A percentile compares a stretch with the other conserved stretches of the same genome.
Evolutionary conservation across 352 stramenopile genomes (phyloP).

Genomic region (Bremia lactucae): DNA sequence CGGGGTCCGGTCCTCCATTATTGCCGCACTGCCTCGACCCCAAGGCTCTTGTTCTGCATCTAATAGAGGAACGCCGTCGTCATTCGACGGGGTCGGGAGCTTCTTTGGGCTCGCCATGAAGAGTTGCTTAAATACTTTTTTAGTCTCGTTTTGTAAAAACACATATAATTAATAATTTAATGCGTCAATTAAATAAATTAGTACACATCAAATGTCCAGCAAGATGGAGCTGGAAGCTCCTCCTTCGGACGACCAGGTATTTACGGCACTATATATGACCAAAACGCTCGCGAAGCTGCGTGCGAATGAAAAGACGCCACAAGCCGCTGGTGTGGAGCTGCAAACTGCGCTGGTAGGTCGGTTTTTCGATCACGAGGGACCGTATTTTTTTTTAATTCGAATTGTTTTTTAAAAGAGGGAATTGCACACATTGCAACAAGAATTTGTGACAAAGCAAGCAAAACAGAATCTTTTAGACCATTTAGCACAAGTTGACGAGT

Average conservation of each 20-base stretch:
- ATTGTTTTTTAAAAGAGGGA: constrained; percentile 17
- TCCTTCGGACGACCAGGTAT: constrained; percentile 11
- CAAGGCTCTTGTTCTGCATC: constrained; percentile 1
- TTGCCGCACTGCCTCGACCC: constrained; percentile 11
- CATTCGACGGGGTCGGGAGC: constrained; percentile 1
- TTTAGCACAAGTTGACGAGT: constrained; percentile 44
- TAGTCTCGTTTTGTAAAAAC: too few species aligned
- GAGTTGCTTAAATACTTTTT: too few species aligned
- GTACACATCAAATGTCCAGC: not conserved
- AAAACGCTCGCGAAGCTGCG: constrained; percentile 23
- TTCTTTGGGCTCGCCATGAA: constrained; percentile 4
- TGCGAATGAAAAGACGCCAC: constrained; percentile 15
- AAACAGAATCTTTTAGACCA: constrained; percentile 68
- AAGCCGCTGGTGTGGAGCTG: constrained; percentile 13
- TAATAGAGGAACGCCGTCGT: constrained; percentile 12
- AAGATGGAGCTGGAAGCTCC: not conserved
- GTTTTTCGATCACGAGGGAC: not conserved
- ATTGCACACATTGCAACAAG: constrained; percentile 34
- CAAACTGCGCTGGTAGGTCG: constrained; percentile 19
- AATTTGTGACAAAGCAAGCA: constrained; percentile 50
- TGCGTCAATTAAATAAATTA: too few species aligned
- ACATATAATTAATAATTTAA: too few species aligned
- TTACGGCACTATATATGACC: constrained; percentile 36
- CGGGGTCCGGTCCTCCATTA: constrained; percentile 22
- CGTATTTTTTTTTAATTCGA: not conserved